Base-by-base conservation (phyloP, 805 yeast genomes). In the Saccharomycopsis sp. region DNA sequence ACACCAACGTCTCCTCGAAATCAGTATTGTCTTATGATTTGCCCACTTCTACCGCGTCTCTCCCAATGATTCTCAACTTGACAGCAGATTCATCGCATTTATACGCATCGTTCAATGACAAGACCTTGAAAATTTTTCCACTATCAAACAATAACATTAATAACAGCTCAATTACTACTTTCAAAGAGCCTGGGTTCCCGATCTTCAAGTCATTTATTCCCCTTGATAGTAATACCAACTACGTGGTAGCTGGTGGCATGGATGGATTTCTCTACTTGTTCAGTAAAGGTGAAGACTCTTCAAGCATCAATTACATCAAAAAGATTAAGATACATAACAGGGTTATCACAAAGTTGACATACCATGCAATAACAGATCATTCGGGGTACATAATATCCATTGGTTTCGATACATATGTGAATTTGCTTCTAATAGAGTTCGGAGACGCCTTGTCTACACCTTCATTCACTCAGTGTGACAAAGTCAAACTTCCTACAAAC, bases 341-440 rank as follows among this genome's bases (percentile, higher is more conserved):
- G 48, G 54, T 67, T 35, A 56, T 70, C 2, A 60, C 60, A 4
- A 57, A 55, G 39, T 45, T 66, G 21, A 62, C 61, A 43, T 27
- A 18, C 23, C 46, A 53, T 3, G 21, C 36, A 1, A 42, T 43
- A 30, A 35, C 25, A 2, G 27, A 35, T 5, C 48, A 48, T 1
- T 41, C 52, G 4, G 61, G 62, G 15, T 68, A 63, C 48, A 49
- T 79, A 16, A 62, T 70, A 8, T 69, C 82, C 1, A 60, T 74
- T 46, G 85, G 87, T 3, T 69, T 79, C 70, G 88, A 80, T 56
- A 58, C 63, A 39, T 53, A 52, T 17, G 40, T 77, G 2, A 64
- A 60, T 36, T 53, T 69, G 27, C 50, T 46, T 1, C 29, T 38
- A 2, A 39, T 51, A 27, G n/a, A 17, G 8, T 2, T 16, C 7